Base-by-base conservation (phyloP, 345 rosid genomes). In the Cochlearia excelsa region DNA sequence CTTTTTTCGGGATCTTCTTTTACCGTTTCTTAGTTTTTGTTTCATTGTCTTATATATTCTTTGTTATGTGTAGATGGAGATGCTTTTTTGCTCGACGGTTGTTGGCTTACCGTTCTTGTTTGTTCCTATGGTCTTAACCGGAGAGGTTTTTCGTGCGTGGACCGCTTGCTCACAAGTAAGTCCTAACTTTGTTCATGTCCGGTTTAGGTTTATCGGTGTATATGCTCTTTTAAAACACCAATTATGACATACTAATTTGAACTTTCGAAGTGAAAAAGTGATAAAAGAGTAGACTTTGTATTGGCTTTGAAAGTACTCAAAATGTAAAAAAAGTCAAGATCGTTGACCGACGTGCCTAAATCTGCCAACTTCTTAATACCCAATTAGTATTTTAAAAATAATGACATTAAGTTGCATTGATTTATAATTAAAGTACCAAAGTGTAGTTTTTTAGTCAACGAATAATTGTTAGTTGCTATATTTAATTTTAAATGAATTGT, bases 101-200 rank as follows among this genome's bases (percentile, higher is more conserved):
- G 97, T 89, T 11, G 99, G 99, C 30, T 74, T 93, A 74, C 99
- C 99, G 0, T 77, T 89, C 71, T 71, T 93, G 78, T 69, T 89
- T 43, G 95, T 91, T 4, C 99, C 99, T 29, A 93, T 93, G 99
- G 64, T 93, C 51, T 72, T 93, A 50, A 93, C 97, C n/a, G 99
- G 97, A 28, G 99, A 93, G 78, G 67, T 93, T 58, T 83, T 89
- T 57, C 84, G 62, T 65, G 99, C 99, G 44, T 93, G 95, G 99
- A 85, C 61, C 75, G 86, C 99, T 4, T 93, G 99, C 55, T 78
- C 84, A 42, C 87, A 93, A 82, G 99, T 89, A 79, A 68, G 70
- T 51, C 3, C 45, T 7, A 43, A 47, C 54, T 50, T 54, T 63
- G 37, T 49, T 55, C 2, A 29, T 45, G 0, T 30, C 62, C 41